These are phyloP conservation scores for Tremella fuciformis DNA, from an alignment of 768 basidiomycete species.

Conservation along the genomic window DNA sequence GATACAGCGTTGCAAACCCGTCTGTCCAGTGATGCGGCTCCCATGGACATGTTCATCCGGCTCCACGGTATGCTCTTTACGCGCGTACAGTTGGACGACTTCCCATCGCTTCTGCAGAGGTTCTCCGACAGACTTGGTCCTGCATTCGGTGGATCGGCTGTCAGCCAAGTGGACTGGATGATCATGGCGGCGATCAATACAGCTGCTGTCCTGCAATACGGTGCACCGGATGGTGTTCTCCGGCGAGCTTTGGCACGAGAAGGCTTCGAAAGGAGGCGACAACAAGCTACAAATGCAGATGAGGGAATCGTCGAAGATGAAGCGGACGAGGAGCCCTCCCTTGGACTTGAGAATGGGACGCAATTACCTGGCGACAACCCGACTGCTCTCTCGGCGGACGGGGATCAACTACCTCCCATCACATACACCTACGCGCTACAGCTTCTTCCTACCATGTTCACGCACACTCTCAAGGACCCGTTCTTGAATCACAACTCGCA, in stretches of 20 bases:
- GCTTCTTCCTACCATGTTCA: slow-evolving; percentile 74
- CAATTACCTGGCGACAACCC: neutral
- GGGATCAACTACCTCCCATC: slow-evolving; percentile 30
- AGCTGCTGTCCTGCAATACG: slow-evolving; percentile 80
- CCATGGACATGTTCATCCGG: slow-evolving; percentile 77
- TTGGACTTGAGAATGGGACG: slow-evolving; percentile 24
- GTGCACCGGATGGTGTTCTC: slow-evolving; percentile 68
- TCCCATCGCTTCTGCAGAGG: slow-evolving; percentile 71
- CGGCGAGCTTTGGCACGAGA: slow-evolving; percentile 60
- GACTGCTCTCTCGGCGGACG: slow-evolving; percentile 5
- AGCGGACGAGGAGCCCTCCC: slow-evolving; percentile 59
- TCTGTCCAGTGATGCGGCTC: slow-evolving; percentile 66
- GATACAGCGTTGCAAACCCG: slow-evolving; percentile 69
- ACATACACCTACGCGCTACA: slow-evolving; percentile 72
- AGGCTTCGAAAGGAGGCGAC: slow-evolving; percentile 47
- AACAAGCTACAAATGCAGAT: slow-evolving; percentile 26
- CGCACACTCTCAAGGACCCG: slow-evolving; percentile 64
- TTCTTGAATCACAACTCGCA: slow-evolving; percentile 55
- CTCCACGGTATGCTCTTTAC: slow-evolving; percentile 98
- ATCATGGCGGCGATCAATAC: slow-evolving; percentile 92
- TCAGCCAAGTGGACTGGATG: slow-evolving; percentile 73
- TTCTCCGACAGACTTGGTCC: slow-evolving; percentile 72
- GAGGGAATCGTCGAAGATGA: slow-evolving; percentile 57
- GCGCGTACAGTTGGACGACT: slow-evolving; percentile 89
- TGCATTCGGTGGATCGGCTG: slow-evolving; percentile 10